phyloP scores from a whole-genome alignment of 163 green algal species.

The Scenedesmus sp. region DNA sequence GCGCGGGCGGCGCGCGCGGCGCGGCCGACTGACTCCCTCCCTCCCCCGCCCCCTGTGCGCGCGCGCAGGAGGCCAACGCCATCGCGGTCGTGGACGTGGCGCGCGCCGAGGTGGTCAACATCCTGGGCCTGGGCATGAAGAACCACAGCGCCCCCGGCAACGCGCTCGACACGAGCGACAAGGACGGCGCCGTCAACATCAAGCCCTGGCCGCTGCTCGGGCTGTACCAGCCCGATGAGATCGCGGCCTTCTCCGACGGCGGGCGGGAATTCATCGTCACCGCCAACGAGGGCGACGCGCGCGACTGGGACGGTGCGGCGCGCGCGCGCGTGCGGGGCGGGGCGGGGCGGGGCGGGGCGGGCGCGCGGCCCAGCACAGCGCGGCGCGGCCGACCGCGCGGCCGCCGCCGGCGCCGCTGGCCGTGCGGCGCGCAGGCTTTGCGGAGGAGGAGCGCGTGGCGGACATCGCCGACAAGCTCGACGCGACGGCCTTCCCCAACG shows the following conservation, averaged over 20 bases:
- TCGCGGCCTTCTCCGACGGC: slow-evolving; percentile 20
- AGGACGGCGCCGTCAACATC: slow-evolving; percentile 33
- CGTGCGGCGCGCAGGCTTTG: too few relatives aligned
- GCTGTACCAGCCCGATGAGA: slow-evolving; percentile 42
- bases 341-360: too few relatives aligned
- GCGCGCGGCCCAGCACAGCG: too few relatives aligned
- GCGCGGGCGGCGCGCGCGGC: neutral
- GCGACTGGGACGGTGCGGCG: neutral
- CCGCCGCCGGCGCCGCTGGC: too few relatives aligned
- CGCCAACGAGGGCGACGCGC: slow-evolving; percentile 43
- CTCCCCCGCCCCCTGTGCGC: neutral
- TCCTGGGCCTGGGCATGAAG: slow-evolving; percentile 42
- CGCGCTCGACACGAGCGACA: slow-evolving; percentile 43
- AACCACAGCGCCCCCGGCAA: slow-evolving; percentile 18
- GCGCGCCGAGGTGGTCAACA: slow-evolving; percentile 18
- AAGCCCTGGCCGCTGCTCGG: slow-evolving; percentile 30
- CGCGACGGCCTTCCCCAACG: slow-evolving; percentile 20
- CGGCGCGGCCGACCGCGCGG: too few relatives aligned
- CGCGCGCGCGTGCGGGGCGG: too few relatives aligned
- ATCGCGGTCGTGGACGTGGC: slow-evolving; percentile 46
- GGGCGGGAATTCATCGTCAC: slow-evolving; percentile 38
- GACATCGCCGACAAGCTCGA: slow-evolving; percentile 1
- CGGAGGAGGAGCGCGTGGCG: neutral
- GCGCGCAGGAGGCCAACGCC: slow-evolving; percentile 45
- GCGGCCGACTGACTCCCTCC: neutral